phyloP scores from a whole-genome alignment of 495 filamentous ascomycete species.

The Aspergillus wentii region DNA sequence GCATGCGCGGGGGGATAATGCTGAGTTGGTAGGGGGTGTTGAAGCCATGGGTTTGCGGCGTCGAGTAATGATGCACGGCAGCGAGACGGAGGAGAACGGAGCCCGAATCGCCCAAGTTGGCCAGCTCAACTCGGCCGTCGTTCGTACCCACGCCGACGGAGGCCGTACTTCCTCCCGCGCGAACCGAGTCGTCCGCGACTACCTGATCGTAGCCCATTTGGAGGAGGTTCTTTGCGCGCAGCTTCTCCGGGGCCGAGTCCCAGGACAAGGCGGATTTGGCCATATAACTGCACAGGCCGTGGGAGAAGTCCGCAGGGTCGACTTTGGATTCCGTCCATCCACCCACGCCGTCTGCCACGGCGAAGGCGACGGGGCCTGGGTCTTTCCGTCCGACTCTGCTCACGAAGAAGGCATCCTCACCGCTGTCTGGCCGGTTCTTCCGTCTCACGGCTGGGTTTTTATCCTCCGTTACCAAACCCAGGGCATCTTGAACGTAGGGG shows the following conservation, averaged over 20 bases:
- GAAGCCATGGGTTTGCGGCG: conserved; percentile 91
- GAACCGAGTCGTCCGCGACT: conserved; percentile 63
- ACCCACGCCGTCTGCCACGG: conserved; percentile 90
- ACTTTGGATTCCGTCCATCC: conserved; percentile 89
- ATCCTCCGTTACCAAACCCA: conserved; percentile 46
- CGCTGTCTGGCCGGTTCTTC: conserved; percentile 61
- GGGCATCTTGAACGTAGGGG: conserved; percentile 48
- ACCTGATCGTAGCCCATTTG: conserved; percentile 78
- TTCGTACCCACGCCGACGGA: conserved; percentile 68
- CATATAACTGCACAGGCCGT: conserved; percentile 92
- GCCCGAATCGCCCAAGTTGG: conserved; percentile 97
- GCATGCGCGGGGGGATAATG: conserved; percentile 75
- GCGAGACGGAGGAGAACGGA: conserved; percentile 81
- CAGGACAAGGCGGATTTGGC: conserved; percentile 61
- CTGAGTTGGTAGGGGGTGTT: conserved; percentile 96
- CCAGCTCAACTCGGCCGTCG: conserved; percentile 73
- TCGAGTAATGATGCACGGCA: conserved; percentile 74
- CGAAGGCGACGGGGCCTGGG: conserved; percentile 60
- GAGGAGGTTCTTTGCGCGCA: conserved; percentile 69
- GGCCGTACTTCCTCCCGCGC: conserved; percentile 85
- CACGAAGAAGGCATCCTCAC: conserved; percentile 96
- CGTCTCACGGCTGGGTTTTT: conserved; percentile 25
- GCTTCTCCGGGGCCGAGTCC: conserved; percentile 25
- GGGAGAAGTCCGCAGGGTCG: conserved; percentile 92
- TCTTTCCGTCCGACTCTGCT: conserved; percentile 58